Base-by-base conservation (phyloP, 2,329 filamentous ascomycete genomes). In the Botrytis fabae region DNA sequence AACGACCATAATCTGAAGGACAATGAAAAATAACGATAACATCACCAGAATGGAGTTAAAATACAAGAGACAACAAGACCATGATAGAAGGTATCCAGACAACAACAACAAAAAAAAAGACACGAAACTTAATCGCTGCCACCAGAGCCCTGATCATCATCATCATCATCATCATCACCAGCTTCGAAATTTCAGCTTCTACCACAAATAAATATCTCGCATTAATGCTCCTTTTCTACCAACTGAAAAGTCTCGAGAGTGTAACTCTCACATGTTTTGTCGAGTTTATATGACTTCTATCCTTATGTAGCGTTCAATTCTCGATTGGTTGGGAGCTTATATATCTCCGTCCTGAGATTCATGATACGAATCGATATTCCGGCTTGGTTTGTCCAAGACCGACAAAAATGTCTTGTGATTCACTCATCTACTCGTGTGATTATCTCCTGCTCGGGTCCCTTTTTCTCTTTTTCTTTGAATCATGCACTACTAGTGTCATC, bases 181-280 rank as follows among this genome's bases (percentile, higher is more conserved):
- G 25, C 10, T 0, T 48, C 1, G 12, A 10, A 8, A 48, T 14
- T 51, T 51, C 22, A 25, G 18, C 9, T 14, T n/a, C 25, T n/a
- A 4, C 48, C 3, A 51, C 2, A 25, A 9, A 38, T 38, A 38
- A 10, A 51, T 25, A 1, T n/a, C 22, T 51, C 3, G 25, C 48
- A 14, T 1, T n/a, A 0, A 14, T 51, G 5, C 0, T 3, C 16
- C 48, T 51, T n/a, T 51, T 16, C 48, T 51, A 0, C 2, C 2
- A 5, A 14, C 6, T 51, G 5, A 51, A n/a, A n/a, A 16, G 12
- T 16, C 14, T 51, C 25, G 3, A 12, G 5, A 14, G 48, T 16
- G 25, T 5, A n/a, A 25, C 14, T 51, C 22, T 51, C 48, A 12
- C 22, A 14, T 25, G 22, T 25, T 12, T 9, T 25, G 25, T 48